Evolutionary conservation across 139 green algal genomes (phyloP).

Genomic region (Haematococcus sp.): DNA sequence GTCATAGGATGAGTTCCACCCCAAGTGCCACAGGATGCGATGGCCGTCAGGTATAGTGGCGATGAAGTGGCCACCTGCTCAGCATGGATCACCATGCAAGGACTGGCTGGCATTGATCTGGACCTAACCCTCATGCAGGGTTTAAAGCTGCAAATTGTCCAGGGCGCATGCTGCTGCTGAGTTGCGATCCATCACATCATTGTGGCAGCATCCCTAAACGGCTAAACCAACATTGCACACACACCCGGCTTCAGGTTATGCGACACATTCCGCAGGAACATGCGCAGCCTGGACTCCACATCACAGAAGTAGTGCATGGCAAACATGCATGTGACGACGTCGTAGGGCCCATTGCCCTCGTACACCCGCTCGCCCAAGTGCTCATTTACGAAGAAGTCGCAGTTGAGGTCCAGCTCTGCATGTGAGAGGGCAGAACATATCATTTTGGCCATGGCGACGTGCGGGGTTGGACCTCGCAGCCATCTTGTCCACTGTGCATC

Average conservation of each 20-base stretch:
- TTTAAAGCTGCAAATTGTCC: too few species aligned
- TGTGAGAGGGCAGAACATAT: not conserved
- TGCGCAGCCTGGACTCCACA: constrained; percentile 54
- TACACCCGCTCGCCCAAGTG: constrained; percentile 23
- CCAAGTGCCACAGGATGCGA: constrained; percentile 50
- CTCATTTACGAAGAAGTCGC: constrained; percentile 33
- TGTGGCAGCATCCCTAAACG: too few species aligned
- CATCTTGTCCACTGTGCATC: not conserved
- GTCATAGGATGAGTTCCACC: constrained; percentile 16
- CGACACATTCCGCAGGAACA: constrained; percentile 80
- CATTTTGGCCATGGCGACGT: not conserved
- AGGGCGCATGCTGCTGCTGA: not conserved
- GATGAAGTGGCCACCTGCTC: constrained; percentile 88
- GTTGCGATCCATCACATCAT: not conserved
- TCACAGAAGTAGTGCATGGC: constrained; percentile 95
- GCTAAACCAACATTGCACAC: too few species aligned
- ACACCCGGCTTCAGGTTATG: constrained; percentile 74
- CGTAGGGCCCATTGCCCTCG: constrained; percentile 44
- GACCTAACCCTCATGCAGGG: not conserved
- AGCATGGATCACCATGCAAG: too few species aligned
- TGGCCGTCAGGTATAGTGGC: constrained; percentile 77
- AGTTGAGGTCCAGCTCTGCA: not conserved
- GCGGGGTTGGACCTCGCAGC: not conserved
- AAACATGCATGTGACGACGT: constrained; percentile 91
- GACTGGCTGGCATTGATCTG: not conserved